Conservation (phyloP, 257 asterid genomes). For the Nicotiana knightiana region DNA sequence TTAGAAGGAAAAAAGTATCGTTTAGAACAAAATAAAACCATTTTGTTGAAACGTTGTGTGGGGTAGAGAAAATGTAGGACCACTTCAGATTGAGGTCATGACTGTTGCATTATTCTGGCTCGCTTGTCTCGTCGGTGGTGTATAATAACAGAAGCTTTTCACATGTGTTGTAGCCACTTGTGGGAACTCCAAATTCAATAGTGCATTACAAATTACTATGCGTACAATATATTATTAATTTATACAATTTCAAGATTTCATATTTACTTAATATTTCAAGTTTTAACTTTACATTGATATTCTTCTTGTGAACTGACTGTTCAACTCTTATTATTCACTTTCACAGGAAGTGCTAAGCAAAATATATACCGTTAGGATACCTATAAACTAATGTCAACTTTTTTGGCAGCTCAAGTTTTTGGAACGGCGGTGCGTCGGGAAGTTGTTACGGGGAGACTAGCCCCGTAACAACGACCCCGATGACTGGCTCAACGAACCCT, state of each 20-base stretch:
- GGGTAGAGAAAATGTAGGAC: not conserved
- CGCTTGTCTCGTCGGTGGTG: constrained; percentile 6
- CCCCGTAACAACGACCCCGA: constrained; percentile 45
- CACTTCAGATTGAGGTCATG: constrained; percentile 8
- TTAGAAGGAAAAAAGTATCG: no score
- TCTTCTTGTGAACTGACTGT: not conserved
- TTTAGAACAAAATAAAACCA: no score
- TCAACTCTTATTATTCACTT: not conserved
- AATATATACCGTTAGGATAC: no score
- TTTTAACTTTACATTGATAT: not conserved
- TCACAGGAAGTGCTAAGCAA: not conserved
- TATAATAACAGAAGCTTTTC: not conserved
- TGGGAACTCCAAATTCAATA: no score
- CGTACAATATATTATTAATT: no score
- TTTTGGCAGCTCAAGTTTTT: constrained; percentile 67
- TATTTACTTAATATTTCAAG: no score
- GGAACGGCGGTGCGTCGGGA: constrained; percentile 61
- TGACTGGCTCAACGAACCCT: constrained; percentile 38
- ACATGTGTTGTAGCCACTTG: not conserved
- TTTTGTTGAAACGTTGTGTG: not conserved
- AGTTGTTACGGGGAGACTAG: constrained; percentile 85
- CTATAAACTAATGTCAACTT: not conserved
- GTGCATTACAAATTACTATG: not conserved
- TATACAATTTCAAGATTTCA: no score
- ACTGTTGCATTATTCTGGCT: not conserved